Conservation (phyloP, 1,139 yeast species). For the Candida sanyaensis region DNA sequence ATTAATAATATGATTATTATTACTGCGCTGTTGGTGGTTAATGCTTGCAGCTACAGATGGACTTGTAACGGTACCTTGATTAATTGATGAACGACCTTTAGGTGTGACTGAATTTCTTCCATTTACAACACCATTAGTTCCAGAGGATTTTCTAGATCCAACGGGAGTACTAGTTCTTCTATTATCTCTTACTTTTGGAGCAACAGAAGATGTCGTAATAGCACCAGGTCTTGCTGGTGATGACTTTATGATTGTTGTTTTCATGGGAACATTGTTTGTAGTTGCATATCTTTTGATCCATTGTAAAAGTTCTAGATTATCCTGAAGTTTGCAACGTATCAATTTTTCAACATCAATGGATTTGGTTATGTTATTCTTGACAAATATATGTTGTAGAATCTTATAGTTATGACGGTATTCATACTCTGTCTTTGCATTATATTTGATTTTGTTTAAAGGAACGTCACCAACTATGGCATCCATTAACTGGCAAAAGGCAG, state of each 20-base stretch:
- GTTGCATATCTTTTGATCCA: slow-evolving; percentile 87
- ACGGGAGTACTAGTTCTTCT: slow-evolving; percentile 11
- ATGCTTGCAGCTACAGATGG: background rate
- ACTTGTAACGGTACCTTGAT: background rate
- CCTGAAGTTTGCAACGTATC: slow-evolving; percentile 88
- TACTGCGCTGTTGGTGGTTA: background rate
- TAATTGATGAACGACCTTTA: background rate
- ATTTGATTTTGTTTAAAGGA: slow-evolving; percentile 76
- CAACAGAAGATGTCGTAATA: slow-evolving; percentile 9
- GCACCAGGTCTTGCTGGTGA: slow-evolving; percentile 6
- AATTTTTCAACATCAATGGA: slow-evolving; percentile 79
- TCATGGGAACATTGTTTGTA: slow-evolving; percentile 19
- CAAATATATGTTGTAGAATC: slow-evolving; percentile 76
- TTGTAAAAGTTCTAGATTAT: slow-evolving; percentile 88
- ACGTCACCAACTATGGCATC: slow-evolving; percentile 83
- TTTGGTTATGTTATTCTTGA: slow-evolving; percentile 69
- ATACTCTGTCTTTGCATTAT: slow-evolving; percentile 64
- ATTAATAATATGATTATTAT: too few relatives aligned
- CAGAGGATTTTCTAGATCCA: slow-evolving; percentile 5
- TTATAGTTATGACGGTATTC: slow-evolving; percentile 83
- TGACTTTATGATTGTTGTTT: slow-evolving; percentile 4
- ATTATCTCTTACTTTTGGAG: slow-evolving; percentile 2
- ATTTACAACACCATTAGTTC: slow-evolving; percentile 1
- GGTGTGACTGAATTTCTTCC: slow-evolving; percentile 1
- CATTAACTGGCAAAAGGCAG: slow-evolving; percentile 88